Evolutionary conservation across 2,329 filamentous ascomycete genomes (phyloP).

Genomic region (Cordyceps farinosa): DNA sequence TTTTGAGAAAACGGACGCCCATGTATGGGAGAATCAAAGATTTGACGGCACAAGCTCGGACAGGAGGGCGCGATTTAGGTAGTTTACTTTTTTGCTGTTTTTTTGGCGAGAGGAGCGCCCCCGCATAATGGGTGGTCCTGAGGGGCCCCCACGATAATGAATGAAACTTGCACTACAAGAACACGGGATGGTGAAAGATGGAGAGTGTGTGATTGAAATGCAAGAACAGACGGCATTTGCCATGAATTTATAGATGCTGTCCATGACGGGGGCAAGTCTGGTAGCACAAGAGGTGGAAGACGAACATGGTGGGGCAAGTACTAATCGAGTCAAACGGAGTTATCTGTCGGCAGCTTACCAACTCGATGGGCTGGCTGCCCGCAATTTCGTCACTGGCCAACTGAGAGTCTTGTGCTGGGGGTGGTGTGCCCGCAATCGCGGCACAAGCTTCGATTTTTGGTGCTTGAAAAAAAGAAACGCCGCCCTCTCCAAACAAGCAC

Average conservation of each 20-base stretch:
- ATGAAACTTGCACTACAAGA: conserved; percentile 1
- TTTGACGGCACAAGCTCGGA: neutral
- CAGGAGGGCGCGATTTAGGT: conserved; percentile 6
- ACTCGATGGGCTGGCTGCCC: neutral
- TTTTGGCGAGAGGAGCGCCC: neutral
- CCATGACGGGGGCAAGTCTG: neutral
- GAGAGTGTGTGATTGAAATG: neutral
- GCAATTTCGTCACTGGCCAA: neutral
- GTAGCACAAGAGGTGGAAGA: neutral
- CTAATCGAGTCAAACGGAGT: no score
- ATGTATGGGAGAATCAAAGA: neutral
- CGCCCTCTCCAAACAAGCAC: neutral
- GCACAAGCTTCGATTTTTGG: neutral
- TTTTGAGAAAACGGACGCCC: neutral
- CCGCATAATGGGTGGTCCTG: conserved; percentile 1
- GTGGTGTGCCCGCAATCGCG: neutral
- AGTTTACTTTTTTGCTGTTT: neutral
- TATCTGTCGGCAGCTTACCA: neutral
- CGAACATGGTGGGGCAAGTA: no score
- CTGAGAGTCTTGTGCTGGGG: neutral
- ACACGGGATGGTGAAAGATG: neutral
- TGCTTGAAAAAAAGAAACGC: neutral
- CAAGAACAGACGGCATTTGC: neutral
- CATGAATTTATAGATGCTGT: neutral
- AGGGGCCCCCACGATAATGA: conserved; percentile 15